phyloP scores from a whole-genome alignment of 208 protist genomes.

The Naegleria fowleri region DNA sequence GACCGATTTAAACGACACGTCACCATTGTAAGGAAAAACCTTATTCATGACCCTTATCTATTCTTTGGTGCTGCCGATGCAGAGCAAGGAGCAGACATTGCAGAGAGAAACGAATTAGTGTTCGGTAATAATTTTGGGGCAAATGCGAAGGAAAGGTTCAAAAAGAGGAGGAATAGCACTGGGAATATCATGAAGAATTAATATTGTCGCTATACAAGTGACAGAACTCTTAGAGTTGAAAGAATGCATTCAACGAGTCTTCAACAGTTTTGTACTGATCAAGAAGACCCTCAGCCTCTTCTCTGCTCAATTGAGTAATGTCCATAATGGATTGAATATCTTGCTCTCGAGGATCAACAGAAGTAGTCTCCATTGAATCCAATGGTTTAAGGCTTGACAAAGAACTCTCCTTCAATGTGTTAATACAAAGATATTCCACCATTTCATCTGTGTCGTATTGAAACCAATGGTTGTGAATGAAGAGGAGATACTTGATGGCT shows the following conservation, averaged over 20 bases:
- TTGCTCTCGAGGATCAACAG: neutral
- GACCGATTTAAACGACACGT: neutral
- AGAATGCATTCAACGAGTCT: too few relatives aligned
- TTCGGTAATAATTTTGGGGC: neutral
- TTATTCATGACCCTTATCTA: neutral
- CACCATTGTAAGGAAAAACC: neutral
- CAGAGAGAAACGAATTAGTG: neutral
- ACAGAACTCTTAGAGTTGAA: too few relatives aligned
- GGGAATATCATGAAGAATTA: too few relatives aligned
- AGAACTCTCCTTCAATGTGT: neutral
- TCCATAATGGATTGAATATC: neutral
- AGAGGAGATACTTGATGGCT: neutral
- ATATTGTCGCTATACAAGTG: too few relatives aligned
- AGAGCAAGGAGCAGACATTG: neutral
- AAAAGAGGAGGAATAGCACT: neutral
- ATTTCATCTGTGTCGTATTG: neutral
- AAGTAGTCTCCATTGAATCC: neutral
- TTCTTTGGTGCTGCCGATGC: neutral
- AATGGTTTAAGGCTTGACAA: neutral
- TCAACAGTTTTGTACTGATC: neutral
- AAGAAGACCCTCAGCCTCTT: neutral
- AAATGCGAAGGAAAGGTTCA: neutral
- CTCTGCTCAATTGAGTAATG: neutral
- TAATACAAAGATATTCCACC: neutral
- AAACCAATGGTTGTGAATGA: neutral